Evolutionary conservation across 129 eudicot species (phyloP).

Genomic region (Pittosporum tobira): DNA sequence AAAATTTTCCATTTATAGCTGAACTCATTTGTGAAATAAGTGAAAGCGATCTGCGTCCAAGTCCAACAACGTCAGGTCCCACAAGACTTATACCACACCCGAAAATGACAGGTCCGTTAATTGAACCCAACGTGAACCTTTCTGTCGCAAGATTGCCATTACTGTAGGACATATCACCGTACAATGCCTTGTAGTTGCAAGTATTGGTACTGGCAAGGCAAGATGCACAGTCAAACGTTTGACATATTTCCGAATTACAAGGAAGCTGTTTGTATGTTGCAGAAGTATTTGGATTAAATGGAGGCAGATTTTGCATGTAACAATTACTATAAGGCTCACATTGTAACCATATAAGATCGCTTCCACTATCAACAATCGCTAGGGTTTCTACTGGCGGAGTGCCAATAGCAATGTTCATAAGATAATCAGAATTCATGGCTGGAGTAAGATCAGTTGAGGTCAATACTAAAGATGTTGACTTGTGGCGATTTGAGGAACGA

Average conservation of each 20-base stretch:
- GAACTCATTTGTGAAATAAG: constrained; percentile 19
- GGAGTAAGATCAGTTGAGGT: neutral
- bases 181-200: constrained; percentile 18
- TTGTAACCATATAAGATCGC: neutral
- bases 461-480: neutral
- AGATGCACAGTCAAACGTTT: neutral
- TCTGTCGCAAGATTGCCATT: constrained; percentile 23
- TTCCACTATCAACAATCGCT: neutral
- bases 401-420: neutral
- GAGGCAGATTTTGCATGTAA: neutral
- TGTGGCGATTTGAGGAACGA: constrained; percentile 17
- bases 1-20: constrained; percentile 3
- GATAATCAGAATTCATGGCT: neutral
- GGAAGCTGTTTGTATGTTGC: constrained; percentile 17
- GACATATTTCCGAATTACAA: constrained; percentile 14
- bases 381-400: neutral
- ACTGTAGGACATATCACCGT: constrained; percentile 25
- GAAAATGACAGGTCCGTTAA: neutral
- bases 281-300: constrained; percentile 7
- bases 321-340: neutral
- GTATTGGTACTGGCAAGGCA: neutral
- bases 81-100: constrained; percentile 7
- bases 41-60: constrained; percentile 31
- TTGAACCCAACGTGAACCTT: constrained; percentile 16
- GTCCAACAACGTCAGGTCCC: constrained; percentile 25